Evolutionary conservation across 139 green algal genomes (phyloP).

Genomic region (Ettlia oleoabundans): DNA sequence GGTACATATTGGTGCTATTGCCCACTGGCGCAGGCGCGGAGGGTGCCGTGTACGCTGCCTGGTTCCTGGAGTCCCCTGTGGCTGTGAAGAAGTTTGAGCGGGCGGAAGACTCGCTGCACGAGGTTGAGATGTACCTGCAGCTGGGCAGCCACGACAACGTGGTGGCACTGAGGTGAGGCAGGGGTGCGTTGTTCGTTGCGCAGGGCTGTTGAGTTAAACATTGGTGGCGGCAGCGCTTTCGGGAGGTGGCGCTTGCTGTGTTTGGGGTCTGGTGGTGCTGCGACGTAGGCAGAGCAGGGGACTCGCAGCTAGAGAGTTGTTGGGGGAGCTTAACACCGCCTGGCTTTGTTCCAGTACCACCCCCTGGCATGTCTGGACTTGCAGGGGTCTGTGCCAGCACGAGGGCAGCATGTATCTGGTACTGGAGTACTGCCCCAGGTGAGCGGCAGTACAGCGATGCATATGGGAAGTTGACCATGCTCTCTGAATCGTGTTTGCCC

Average conservation of each 20-base stretch:
- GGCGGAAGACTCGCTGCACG: conserved; percentile 24
- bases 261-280: no score
- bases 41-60: conserved; percentile 53
- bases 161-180: conserved; percentile 37
- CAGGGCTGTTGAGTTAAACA: no score
- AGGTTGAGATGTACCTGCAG: conserved; percentile 55
- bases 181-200: no score
- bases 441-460: background rate
- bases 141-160: conserved; percentile 56
- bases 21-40: conserved; percentile 39
- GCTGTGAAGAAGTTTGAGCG: conserved; percentile 51
- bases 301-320: no score
- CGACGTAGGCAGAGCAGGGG: no score
- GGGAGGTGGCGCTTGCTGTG: no score
- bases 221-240: no score
- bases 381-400: conserved; percentile 45
- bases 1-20: background rate
- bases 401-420: conserved; percentile 50
- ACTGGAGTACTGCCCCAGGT: conserved; percentile 61
- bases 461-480: no score
- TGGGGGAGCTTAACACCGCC: no score
- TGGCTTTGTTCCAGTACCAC: no score
- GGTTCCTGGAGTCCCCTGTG: conserved; percentile 53
- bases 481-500: no score
- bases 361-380: no score